These are phyloP conservation scores for Brassica balearica DNA, from an alignment of 441 rosid species.

Conservation along the genomic window DNA sequence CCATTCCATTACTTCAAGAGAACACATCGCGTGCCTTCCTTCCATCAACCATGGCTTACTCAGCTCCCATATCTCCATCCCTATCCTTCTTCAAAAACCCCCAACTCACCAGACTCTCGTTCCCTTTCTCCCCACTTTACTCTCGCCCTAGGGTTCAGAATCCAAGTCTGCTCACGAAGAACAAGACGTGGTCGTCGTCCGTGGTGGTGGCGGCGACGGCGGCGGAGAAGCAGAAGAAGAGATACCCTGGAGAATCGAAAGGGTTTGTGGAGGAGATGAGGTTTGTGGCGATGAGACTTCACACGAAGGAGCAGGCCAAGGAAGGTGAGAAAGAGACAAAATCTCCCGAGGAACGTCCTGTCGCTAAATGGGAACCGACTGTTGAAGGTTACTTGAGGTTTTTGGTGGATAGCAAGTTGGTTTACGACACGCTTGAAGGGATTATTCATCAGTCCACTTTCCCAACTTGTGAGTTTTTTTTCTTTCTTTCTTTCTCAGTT, in stretches of 20 bases:
- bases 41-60: constrained; percentile 64
- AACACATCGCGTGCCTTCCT: background rate
- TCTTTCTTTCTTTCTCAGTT: background rate
- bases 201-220: constrained; percentile 64
- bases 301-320: constrained; percentile 84
- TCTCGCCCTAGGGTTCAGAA: constrained; percentile 26
- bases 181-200: constrained; percentile 29
- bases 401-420: constrained; percentile 89
- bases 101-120: constrained; percentile 39
- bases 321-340: constrained; percentile 88
- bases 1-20: background rate
- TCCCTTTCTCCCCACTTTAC: constrained; percentile 44
- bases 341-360: constrained; percentile 70
- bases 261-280: constrained; percentile 99
- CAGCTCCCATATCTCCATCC: constrained; percentile 58
- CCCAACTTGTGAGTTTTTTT: constrained; percentile 70
- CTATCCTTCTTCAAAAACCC: constrained; percentile 51
- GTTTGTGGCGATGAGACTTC: constrained; percentile 91
- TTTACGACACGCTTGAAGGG: constrained; percentile 80
- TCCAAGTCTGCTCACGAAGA: constrained; percentile 52
- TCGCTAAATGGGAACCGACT: constrained; percentile 79
- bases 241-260: constrained; percentile 87
- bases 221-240: constrained; percentile 67
- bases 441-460: constrained; percentile 64
- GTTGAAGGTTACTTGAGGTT: constrained; percentile 87